Evolutionary conservation across 441 rosid genomes (phyloP).

Genomic region (Aleurites moluccanus): DNA sequence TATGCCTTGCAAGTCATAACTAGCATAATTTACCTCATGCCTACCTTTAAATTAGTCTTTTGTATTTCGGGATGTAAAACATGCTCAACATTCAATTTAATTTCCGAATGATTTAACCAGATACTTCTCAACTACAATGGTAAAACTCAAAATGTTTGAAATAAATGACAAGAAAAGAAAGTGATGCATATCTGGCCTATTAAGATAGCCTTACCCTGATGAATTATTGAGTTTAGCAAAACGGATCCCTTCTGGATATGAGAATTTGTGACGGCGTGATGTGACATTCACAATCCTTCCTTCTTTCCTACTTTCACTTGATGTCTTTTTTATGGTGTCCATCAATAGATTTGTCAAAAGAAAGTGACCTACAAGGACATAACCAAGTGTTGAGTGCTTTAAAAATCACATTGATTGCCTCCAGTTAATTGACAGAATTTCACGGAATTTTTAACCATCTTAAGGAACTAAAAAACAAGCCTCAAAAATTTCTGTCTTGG

Average conservation of each 20-base stretch:
- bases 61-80: neutral
- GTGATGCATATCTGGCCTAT: neutral
- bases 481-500: neutral
- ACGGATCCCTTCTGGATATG: conserved; percentile 56
- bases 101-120: neutral
- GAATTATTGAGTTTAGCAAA: conserved; percentile 52
- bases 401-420: neutral
- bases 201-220: conserved; percentile 38
- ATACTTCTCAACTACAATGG: neutral
- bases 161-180: neutral
- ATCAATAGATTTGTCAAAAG: conserved; percentile 58
- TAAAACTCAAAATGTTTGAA: neutral
- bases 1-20: conserved; percentile 13
- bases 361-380: conserved; percentile 54
- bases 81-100: neutral
- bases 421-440: neutral
- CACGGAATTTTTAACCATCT: neutral
- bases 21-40: neutral
- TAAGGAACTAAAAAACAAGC: neutral
- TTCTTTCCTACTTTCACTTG: conserved; percentile 45
- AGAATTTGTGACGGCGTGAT: conserved; percentile 46
- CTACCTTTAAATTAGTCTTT: neutral
- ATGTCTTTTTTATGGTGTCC: conserved; percentile 65
- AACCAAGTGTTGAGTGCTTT: neutral
- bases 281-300: conserved; percentile 65